Evolutionary conservation across 2,329 filamentous ascomycete species (phyloP), one percentile per base, ranked within the genome.

Genomic region (Intubia oerlemansii): DNA sequence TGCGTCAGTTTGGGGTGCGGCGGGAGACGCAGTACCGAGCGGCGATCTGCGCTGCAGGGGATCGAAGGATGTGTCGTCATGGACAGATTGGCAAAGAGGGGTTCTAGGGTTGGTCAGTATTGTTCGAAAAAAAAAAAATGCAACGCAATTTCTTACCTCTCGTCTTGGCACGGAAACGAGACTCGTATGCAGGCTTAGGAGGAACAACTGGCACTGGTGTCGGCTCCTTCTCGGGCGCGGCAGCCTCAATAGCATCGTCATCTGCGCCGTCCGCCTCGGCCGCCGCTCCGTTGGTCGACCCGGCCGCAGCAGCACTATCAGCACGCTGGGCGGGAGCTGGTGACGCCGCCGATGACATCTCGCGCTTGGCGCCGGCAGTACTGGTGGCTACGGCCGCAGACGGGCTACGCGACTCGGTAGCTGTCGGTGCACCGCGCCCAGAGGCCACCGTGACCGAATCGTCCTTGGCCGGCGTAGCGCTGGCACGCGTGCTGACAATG

Each of bases 31-130:
- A 78, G 53, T 19, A 63, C 53, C 44, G 74, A 70, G 16, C 66
- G 67, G 16, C 63, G 62, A 7, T 68, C 54, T 3, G 69, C 47
- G n/a, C n/a, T n/a, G n/a, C 27, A 30, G 28, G 65, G 64, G 24
- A 81, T 55, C 9, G 59, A 61, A 1, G 75, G 71, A 42, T 85
- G 76, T 7, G 73, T 73, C 32, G 62, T 59, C 11, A 84, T 52
- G 22, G 61, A 65, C 15, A 85, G 52, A 29, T 64, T 68, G 5
- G 62, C 64, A 28, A 85, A 62, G 24, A 85, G 56, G 16, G 76
- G 71, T 46, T 77, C 62, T 20, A 57, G 62, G 69, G 27, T 24
- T 32, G 20, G 18, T 30, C 34, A 30, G 53, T 37, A 47, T 43
- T 17, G 28, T 3, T 5, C 5, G 18, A 10, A 11, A 17, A 14